Base-by-base conservation (phyloP, 2,329 filamentous ascomycete species). In the Ustilaginoidea virens region DNA sequence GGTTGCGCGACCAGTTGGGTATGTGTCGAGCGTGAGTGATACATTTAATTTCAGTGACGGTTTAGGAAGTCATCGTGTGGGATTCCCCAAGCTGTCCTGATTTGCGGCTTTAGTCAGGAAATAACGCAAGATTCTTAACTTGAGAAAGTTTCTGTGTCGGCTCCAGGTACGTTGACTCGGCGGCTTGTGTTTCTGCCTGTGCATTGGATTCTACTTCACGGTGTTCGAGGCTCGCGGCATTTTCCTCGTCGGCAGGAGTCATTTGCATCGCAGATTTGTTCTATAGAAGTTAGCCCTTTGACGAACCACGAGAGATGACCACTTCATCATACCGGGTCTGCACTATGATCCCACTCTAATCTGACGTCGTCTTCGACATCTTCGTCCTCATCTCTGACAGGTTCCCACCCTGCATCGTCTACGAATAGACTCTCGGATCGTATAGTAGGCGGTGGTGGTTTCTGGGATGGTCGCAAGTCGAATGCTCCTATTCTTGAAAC, bases 1-100 rank as follows among this genome's bases (percentile, higher is more conserved):
- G 86, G 86, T 2, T 93, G 83, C 55, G 86, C 86, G 25, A 93
- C 86, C 12, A 92, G 76, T 47, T 93, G 83, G 75, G 60, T 92
- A 30, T 66, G 61, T 37, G 58, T 70, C 28, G 44, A 42, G 33
- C 22, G 31, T 20, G 19, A 17, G 18, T 39, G 15, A 34, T 16
- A 13, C 7, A 6, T 15, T 4, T n/a, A n/a, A n/a, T n/a, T n/a
- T n/a, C n/a, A n/a, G n/a, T n/a, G n/a, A n/a, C n/a, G n/a, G n/a
- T n/a, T n/a, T n/a, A n/a, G n/a, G n/a, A n/a, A n/a, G n/a, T n/a
- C n/a, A n/a, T n/a, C n/a, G n/a, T n/a, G n/a, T n/a, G n/a, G n/a
- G n/a, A n/a, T n/a, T 21, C 17, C 11, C 22, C n/a, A n/a, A 4
- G 18, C 20, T n/a, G 23, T 6, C 16, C 26, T 9, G n/a, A 10